Percentiles rank a stretch among this genome's conserved stretches.
phyloP scores from a whole-genome alignment of 495 filamentous ascomycete species.

The Hyaloscypha bicolor region DNA sequence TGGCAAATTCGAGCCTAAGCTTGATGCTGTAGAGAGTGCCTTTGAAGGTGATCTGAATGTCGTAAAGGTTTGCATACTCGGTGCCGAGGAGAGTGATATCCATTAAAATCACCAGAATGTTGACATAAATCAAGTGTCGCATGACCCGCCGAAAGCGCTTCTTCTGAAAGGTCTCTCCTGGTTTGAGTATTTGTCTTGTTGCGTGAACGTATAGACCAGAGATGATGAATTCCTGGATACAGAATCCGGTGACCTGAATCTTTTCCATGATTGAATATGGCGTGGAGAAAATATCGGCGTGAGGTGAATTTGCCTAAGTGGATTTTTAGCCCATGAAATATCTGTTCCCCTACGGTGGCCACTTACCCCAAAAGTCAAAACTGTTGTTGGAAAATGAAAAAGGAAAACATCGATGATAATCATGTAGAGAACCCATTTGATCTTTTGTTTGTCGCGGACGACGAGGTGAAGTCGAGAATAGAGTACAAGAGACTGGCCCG shows the following conservation, averaged over 20 bases:
- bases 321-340: not conserved
- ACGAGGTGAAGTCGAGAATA: conserved; percentile 69
- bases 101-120: conserved; percentile 33
- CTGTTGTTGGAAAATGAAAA: conserved; percentile 59
- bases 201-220: conserved; percentile 60
- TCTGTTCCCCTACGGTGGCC: not conserved
- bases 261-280: conserved; percentile 60
- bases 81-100: conserved; percentile 31
- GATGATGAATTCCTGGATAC: conserved; percentile 60
- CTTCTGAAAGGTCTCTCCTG: conserved; percentile 15
- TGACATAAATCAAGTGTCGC: conserved; percentile 33
- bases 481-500: conserved; percentile 65
- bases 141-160: conserved; percentile 18
- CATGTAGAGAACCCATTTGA: conserved; percentile 57
- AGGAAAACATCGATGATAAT: conserved; percentile 60
- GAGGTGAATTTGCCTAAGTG: conserved; percentile 14
- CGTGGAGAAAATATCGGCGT: conserved; percentile 6
- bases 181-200: conserved; percentile 52
- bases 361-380: conserved; percentile 33
- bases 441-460: conserved; percentile 47
- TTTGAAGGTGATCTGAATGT: conserved; percentile 36
- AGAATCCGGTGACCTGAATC: conserved; percentile 59
- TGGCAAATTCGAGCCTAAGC: conserved; percentile 42
- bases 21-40: conserved; percentile 41
- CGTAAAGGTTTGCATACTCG: conserved; percentile 34